These are phyloP conservation scores for Abelmoschus esculentus DNA, from an alignment of 345 rosid genomes.

Conservation along the genomic window DNA sequence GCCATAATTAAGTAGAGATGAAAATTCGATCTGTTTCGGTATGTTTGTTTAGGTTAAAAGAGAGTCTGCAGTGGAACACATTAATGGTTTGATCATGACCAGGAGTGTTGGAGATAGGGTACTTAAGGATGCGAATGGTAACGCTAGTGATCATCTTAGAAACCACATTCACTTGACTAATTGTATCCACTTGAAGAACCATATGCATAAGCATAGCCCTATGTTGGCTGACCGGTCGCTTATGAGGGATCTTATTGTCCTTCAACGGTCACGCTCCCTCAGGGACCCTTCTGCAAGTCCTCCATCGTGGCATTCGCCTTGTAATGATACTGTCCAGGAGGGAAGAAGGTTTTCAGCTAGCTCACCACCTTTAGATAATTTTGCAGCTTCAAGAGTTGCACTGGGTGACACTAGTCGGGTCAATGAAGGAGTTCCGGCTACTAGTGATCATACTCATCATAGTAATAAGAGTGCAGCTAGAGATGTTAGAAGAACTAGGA, in stretches of 20 bases:
- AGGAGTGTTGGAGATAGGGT: slow-evolving; percentile 61
- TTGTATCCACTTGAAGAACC: slow-evolving; percentile 96
- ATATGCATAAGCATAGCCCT: slow-evolving; percentile 96
- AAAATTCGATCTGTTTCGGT: slow-evolving; percentile 33
- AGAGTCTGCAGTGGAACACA: slow-evolving; percentile 17
- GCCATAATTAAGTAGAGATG: slow-evolving; percentile 9
- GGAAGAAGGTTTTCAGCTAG: slow-evolving; percentile 58
- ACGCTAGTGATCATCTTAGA: slow-evolving; percentile 81
- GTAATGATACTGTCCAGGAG: slow-evolving; percentile 35
- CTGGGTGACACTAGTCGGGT: slow-evolving; percentile 33
- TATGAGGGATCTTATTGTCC: slow-evolving; percentile 81
- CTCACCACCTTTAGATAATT: slow-evolving; percentile 45
- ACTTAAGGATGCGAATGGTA: slow-evolving; percentile 83
- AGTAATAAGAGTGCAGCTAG: slow-evolving; percentile 43
- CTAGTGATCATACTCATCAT: slow-evolving; percentile 27
- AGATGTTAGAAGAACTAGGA: slow-evolving; percentile 53
- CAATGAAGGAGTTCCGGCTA: slow-evolving; percentile 21
- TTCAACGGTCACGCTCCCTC: slow-evolving; percentile 84
- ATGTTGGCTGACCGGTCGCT: slow-evolving; percentile 61
- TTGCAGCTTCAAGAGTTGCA: slow-evolving; percentile 52
- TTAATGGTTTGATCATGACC: slow-evolving; percentile 62
- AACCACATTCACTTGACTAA: slow-evolving; percentile 91
- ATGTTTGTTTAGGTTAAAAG: slow-evolving; percentile 24
- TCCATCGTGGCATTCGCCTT: slow-evolving; percentile 72
- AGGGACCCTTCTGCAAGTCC: slow-evolving; percentile 92